phyloP scores from a whole-genome alignment of 2,329 filamentous ascomycete species.

The Curvularia eragrostidis region DNA sequence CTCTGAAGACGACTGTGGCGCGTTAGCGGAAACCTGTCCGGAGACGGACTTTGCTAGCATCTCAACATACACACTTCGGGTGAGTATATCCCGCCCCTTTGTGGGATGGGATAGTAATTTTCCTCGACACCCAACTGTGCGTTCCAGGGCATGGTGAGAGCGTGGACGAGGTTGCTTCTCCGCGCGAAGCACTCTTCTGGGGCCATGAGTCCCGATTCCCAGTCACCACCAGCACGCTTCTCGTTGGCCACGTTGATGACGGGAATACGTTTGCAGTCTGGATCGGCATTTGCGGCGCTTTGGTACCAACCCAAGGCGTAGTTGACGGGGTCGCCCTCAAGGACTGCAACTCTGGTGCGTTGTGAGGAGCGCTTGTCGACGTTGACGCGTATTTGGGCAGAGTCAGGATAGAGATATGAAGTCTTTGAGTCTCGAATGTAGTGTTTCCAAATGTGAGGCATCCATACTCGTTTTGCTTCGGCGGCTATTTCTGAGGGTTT shows the following conservation, averaged over 20 bases:
- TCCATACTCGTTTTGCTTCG: slow-evolving; percentile 74
- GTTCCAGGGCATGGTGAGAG: slow-evolving; percentile 66
- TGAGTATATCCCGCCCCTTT: slow-evolving; percentile 73
- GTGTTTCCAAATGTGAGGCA: slow-evolving; percentile 67
- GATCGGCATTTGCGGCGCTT: slow-evolving; percentile 38
- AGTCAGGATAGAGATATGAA: slow-evolving; percentile 64
- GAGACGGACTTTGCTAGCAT: slow-evolving; percentile 5
- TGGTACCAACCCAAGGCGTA: slow-evolving; percentile 66
- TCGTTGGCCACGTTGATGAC: slow-evolving; percentile 79
- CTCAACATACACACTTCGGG: slow-evolving; percentile 65
- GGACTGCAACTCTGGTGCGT: slow-evolving; percentile 53
- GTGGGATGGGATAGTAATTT: slow-evolving; percentile 74
- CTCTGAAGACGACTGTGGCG: slow-evolving; percentile 69
- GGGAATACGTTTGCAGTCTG: slow-evolving; percentile 57
- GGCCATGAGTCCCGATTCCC: slow-evolving; percentile 70
- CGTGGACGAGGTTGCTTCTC: slow-evolving; percentile 74
- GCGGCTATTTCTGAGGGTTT: slow-evolving; percentile 74
- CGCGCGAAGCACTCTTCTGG: slow-evolving; percentile 77
- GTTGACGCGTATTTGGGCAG: slow-evolving; percentile 51
- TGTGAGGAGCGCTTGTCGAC: slow-evolving; percentile 54
- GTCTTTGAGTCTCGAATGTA: slow-evolving; percentile 62
- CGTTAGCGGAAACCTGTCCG: background rate
- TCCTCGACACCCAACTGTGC: slow-evolving; percentile 42
- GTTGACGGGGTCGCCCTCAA: slow-evolving; percentile 55
- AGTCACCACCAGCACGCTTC: slow-evolving; percentile 78